Evolutionary conservation across 768 basidiomycete genomes (phyloP).

Genomic region (Sporobolomyces roseus): DNA sequence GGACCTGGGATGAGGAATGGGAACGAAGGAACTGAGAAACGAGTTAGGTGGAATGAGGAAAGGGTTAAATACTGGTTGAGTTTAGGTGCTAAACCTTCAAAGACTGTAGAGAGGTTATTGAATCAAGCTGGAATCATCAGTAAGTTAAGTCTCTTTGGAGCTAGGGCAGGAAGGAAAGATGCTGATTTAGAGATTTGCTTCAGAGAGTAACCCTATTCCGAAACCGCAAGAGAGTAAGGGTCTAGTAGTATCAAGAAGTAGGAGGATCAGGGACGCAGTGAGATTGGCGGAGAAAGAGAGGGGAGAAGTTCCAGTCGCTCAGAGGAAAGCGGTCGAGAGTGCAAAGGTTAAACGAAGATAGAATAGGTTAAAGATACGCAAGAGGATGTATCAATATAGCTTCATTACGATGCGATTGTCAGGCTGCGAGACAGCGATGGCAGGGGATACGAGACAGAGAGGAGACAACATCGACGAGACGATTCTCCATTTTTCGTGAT

Average conservation of each 20-base stretch:
- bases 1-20: constrained; percentile 42
- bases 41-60: constrained; percentile 82
- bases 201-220: not conserved
- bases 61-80: constrained; percentile 85
- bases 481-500: no score
- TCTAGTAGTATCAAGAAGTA: constrained; percentile 14
- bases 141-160: not conserved
- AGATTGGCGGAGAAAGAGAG: constrained; percentile 17
- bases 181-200: no score
- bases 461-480: no score
- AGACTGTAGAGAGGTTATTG: constrained; percentile 69
- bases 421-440: no score
- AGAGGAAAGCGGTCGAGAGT: no score
- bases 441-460: no score
- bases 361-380: no score
- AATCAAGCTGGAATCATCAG: constrained; percentile 61
- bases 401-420: no score
- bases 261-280: constrained; percentile 22
- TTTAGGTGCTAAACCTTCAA: constrained; percentile 76
- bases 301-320: constrained; percentile 25
- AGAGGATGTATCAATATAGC: no score
- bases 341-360: no score
- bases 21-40: constrained; percentile 53
- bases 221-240: not conserved
- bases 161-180: no score